phyloP scores from a whole-genome alignment of 352 stramenopile species.

The Phytophthora parvispora region DNA sequence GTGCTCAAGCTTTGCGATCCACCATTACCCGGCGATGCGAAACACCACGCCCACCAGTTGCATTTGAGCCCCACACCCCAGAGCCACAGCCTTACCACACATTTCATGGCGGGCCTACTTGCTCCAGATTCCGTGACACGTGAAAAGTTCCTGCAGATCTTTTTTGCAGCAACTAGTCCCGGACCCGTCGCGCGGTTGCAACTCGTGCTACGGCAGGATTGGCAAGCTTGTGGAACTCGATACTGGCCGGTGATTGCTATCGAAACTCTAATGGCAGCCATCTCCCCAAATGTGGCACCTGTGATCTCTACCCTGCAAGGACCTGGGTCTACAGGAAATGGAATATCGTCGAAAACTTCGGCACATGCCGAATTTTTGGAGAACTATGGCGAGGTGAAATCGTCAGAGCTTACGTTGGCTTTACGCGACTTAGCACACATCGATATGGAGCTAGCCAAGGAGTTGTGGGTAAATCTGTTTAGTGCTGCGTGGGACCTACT shows the following conservation, averaged over 20 bases:
- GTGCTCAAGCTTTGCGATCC: slow-evolving; percentile 83
- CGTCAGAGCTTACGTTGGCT: slow-evolving; percentile 55
- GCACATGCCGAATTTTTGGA: slow-evolving; percentile 39
- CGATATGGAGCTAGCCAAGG: slow-evolving; percentile 86
- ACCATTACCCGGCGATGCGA: slow-evolving; percentile 50
- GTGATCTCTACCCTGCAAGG: slow-evolving; percentile 12
- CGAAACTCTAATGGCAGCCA: slow-evolving; percentile 73
- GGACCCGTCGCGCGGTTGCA: slow-evolving; percentile 67
- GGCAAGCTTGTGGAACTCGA: slow-evolving; percentile 86
- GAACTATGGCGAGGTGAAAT: slow-evolving; percentile 38
- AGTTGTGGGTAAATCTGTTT: slow-evolving; percentile 88
- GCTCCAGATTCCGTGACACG: slow-evolving; percentile 74
- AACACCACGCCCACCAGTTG: slow-evolving; percentile 65
- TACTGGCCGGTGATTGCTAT: slow-evolving; percentile 89
- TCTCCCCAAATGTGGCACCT: slow-evolving; percentile 29
- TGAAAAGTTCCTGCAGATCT: slow-evolving; percentile 80
- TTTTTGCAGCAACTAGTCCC: slow-evolving; percentile 54
- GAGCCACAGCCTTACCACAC: slow-evolving; percentile 75
- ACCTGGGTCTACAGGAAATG: background rate
- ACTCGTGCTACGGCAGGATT: slow-evolving; percentile 85
- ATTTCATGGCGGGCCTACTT: slow-evolving; percentile 85
- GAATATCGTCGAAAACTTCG: slow-evolving; percentile 9
- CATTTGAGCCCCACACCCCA: slow-evolving; percentile 71
- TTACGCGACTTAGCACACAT: slow-evolving; percentile 83
- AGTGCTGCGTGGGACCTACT: slow-evolving; percentile 64